Conservation (phyloP, 164 flowering plant genomes). For the Protea cynaroides region DNA sequence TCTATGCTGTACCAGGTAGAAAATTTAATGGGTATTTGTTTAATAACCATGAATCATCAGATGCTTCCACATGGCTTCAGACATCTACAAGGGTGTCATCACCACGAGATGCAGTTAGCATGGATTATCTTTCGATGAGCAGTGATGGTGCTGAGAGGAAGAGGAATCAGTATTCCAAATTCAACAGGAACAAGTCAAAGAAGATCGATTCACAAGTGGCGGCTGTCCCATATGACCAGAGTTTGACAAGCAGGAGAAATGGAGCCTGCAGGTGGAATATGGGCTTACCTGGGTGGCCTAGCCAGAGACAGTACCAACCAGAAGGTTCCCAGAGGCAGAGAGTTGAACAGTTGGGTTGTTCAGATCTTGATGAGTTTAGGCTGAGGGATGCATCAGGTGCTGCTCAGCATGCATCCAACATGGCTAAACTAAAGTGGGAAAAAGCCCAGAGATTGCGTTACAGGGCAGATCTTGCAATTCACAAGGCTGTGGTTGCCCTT, state of each 20-base stretch:
- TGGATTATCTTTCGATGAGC: constrained; percentile 36
- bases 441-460: constrained; percentile 68
- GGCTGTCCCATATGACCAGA: constrained; percentile 26
- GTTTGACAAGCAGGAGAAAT: constrained; percentile 36
- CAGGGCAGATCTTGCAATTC: constrained; percentile 80
- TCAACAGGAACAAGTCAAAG: constrained; percentile 45
- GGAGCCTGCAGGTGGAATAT: constrained; percentile 37
- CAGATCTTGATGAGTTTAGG: constrained; percentile 72
- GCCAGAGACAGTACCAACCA: constrained; percentile 27
- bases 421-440: constrained; percentile 83
- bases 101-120: constrained; percentile 39
- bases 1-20: constrained; percentile 42
- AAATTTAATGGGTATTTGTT: constrained; percentile 46
- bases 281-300: constrained; percentile 46
- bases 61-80: constrained; percentile 48
- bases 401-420: constrained; percentile 60
- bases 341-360: constrained; percentile 38
- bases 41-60: constrained; percentile 41
- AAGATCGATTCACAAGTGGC: constrained; percentile 34
- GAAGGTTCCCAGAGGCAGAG: constrained; percentile 32
- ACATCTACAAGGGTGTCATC: constrained; percentile 42
- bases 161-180: constrained; percentile 36
- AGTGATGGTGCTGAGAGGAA: constrained; percentile 49
- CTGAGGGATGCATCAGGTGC: constrained; percentile 82
- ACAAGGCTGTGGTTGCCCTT: constrained; percentile 82